Evolutionary conservation across 2,329 filamentous ascomycete species (phyloP).

Genomic region (Mycocentrospora acerina): DNA sequence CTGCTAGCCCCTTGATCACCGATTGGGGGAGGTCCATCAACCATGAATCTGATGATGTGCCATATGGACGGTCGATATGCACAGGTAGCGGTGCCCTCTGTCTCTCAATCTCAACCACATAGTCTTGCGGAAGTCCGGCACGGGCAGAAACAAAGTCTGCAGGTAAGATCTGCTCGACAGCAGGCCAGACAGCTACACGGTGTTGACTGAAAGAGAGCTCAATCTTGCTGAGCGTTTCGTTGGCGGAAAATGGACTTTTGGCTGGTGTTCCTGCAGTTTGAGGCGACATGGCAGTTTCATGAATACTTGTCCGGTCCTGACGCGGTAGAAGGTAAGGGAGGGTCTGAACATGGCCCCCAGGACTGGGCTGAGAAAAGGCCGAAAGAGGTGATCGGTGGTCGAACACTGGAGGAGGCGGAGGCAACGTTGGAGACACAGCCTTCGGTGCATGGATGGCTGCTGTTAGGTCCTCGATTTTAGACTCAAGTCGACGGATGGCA

Average conservation of each 20-base stretch:
- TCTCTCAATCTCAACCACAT: slow-evolving; percentile 54
- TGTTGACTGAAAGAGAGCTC: slow-evolving; percentile 55
- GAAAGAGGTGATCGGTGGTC: slow-evolving; percentile 32
- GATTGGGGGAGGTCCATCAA: slow-evolving; percentile 51
- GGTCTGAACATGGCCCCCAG: slow-evolving; percentile 13
- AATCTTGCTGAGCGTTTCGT: slow-evolving; percentile 24
- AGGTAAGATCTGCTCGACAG: slow-evolving; percentile 48
- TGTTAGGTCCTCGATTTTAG: slow-evolving; percentile 54
- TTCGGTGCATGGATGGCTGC: slow-evolving; percentile 33
- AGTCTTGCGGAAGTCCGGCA: slow-evolving; percentile 48
- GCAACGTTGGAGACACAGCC: slow-evolving; percentile 6
- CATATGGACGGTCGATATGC: slow-evolving; percentile 37
- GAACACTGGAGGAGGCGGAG: slow-evolving; percentile 10
- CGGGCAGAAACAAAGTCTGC: slow-evolving; percentile 41
- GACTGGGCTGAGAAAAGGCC: slow-evolving; percentile 32
- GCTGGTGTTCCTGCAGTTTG: slow-evolving; percentile 27
- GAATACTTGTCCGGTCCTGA: slow-evolving; percentile 20
- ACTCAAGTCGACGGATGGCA: slow-evolving; percentile 55
- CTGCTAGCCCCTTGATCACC: slow-evolving; percentile 54
- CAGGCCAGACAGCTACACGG: slow-evolving; percentile 53
- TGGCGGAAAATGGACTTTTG: slow-evolving; percentile 20
- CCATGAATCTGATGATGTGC: slow-evolving; percentile 44
- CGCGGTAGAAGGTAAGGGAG: slow-evolving; percentile 10
- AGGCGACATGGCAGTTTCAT: slow-evolving; percentile 29
- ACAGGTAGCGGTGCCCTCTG: slow-evolving; percentile 48